Conservation (phyloP, 129 eudicot species). For the Arctium minus region DNA sequence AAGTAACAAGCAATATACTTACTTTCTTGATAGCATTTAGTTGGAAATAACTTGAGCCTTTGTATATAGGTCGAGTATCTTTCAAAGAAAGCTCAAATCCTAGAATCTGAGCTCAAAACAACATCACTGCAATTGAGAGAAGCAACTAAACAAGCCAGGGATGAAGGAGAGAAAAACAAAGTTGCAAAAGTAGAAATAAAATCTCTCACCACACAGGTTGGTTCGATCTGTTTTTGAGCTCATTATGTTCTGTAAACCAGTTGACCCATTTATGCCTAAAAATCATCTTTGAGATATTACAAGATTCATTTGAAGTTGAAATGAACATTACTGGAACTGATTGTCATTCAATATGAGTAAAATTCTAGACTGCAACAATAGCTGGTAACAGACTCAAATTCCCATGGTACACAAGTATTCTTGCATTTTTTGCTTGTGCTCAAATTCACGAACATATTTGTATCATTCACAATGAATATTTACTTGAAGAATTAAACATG, state of each 20-base stretch:
- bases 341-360: not conserved
- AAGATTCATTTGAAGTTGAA: not conserved
- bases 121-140: constrained; percentile 52
- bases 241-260: not conserved
- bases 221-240: not conserved
- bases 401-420: not conserved
- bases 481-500: not conserved
- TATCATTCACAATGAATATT: not conserved
- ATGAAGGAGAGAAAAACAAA: constrained; percentile 46
- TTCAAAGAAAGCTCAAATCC: constrained; percentile 41
- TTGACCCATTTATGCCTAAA: not conserved
- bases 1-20: not conserved
- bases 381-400: not conserved
- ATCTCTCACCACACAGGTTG: constrained; percentile 55
- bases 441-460: not conserved
- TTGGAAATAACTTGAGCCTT: not conserved
- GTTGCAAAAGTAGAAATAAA: constrained; percentile 63
- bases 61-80: constrained; percentile 52
- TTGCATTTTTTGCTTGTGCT: not conserved
- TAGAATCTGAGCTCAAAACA: constrained; percentile 50
- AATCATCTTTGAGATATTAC: not conserved
- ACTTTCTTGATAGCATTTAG: not conserved
- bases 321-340: not conserved
- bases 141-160: constrained; percentile 38
- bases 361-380: not conserved